Percentiles rank a stretch among this genome's conserved stretches.
These are phyloP conservation scores for Auriscalpium microsporum DNA, from an alignment of 768 basidiomycete species.

Conservation along the genomic window DNA sequence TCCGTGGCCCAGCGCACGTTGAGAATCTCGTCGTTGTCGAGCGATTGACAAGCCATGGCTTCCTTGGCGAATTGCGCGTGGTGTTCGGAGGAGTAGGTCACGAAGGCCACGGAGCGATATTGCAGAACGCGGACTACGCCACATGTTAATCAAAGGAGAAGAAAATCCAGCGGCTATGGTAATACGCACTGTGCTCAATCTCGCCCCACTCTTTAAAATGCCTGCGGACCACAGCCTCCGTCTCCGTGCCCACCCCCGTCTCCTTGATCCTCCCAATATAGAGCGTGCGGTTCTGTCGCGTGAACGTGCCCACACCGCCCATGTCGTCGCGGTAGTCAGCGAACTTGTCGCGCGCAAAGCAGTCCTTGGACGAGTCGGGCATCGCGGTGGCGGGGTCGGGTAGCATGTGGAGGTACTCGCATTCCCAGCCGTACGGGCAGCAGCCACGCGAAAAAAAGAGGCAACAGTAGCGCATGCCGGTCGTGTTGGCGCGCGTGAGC, in stretches of 20 bases:
- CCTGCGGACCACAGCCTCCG: constrained; percentile 80
- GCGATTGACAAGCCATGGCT: constrained; percentile 95
- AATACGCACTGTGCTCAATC: constrained; percentile 76
- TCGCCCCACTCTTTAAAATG: constrained; percentile 97
- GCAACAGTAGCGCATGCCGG: constrained; percentile 87
- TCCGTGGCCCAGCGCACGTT: constrained; percentile 99
- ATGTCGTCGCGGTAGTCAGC: constrained; percentile 97
- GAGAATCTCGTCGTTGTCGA: constrained; percentile 95
- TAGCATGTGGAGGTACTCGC: constrained; percentile 88
- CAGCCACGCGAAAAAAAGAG: constrained; percentile 95
- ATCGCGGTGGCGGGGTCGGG: constrained; percentile 61
- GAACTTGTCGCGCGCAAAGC: constrained; percentile 95
- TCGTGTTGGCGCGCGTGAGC: constrained; percentile 90
- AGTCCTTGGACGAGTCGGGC: constrained; percentile 91
- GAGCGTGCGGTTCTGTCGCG: constrained; percentile 85
- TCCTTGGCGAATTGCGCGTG: constrained; percentile 96
- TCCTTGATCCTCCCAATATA: constrained; percentile 95
- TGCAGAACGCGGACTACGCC: constrained; percentile 76
- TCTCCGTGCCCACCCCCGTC: constrained; percentile 80
- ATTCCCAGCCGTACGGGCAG: constrained; percentile 98
- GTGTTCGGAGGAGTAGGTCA: constrained; percentile 83
- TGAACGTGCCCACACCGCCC: constrained; percentile 98
- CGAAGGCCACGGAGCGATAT: constrained; percentile 93
- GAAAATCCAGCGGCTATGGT: not conserved
- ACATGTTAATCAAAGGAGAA: constrained; percentile 22